Evolutionary conservation across 805 yeast genomes (phyloP).

Genomic region (Starmerella sp.): DNA sequence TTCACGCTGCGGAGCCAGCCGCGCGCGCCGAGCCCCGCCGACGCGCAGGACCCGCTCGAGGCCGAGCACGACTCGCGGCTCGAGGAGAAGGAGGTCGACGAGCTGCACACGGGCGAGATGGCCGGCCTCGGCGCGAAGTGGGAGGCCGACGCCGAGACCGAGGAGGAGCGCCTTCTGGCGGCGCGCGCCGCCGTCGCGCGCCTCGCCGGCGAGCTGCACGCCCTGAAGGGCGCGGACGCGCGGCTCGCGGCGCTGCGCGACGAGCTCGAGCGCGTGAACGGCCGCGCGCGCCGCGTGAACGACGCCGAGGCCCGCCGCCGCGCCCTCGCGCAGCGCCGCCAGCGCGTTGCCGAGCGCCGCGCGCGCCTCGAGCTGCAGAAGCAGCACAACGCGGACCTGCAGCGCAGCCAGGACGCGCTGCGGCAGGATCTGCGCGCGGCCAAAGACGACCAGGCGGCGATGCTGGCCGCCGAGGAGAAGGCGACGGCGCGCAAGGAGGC

Average conservation of each 20-base stretch:
- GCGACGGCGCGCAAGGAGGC: neutral
- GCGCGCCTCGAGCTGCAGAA: neutral
- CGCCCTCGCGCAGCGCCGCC: neutral
- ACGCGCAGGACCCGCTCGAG: neutral
- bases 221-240: neutral
- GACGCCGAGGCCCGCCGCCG: neutral
- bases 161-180: neutral
- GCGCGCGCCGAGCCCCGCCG: neutral
- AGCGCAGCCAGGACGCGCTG: neutral
- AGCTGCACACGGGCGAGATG: neutral
- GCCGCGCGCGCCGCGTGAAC: neutral
- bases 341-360: neutral
- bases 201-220: neutral
- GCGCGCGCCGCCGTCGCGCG: neutral
- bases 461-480: neutral
- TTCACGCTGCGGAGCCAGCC: neutral
- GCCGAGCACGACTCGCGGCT: neutral
- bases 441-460: neutral
- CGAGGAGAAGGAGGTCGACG: neutral
- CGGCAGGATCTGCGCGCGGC: neutral
- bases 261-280: neutral
- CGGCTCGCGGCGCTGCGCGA: neutral
- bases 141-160: neutral
- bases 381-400: neutral
- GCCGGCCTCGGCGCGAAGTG: neutral